phyloP scores from a whole-genome alignment of 2,329 filamentous ascomycete genomes.

The Xylaria arbuscula region DNA sequence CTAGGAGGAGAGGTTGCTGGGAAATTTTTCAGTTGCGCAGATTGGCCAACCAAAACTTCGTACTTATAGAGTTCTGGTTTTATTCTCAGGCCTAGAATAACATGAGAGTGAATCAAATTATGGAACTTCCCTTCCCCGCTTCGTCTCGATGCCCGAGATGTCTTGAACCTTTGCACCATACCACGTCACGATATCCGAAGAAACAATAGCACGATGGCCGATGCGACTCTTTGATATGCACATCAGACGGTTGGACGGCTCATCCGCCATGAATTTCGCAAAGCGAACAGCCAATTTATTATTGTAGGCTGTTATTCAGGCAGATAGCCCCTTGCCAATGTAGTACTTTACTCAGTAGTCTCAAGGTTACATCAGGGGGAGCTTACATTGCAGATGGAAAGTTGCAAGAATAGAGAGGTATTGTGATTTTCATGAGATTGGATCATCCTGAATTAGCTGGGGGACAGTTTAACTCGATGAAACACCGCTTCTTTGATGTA shows the following conservation, averaged over 20 bases:
- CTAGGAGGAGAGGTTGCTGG: not conserved
- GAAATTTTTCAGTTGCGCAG: not conserved
- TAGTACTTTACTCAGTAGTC: not conserved
- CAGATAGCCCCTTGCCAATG: not conserved
- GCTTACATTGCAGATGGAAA: not conserved
- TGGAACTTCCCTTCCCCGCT: not conserved
- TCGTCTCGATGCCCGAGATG: not conserved
- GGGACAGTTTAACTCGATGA: not conserved
- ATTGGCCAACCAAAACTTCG: not conserved
- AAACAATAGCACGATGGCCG: not conserved
- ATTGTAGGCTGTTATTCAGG: not conserved
- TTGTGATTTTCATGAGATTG: not conserved
- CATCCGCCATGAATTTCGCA: not conserved
- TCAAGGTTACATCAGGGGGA: not conserved
- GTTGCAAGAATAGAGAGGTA: not conserved
- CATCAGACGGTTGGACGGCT: not conserved
- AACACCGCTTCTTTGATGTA: not conserved
- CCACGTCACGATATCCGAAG: conserved; percentile 3
- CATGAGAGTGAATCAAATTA: not conserved
- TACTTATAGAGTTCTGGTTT: conserved; percentile 3
- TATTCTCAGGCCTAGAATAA: not conserved
- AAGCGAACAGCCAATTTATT: not conserved
- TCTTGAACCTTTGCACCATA: not conserved
- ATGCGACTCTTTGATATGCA: not conserved
- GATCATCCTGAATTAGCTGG: not conserved